Evolutionary conservation across 768 basidiomycete species (phyloP).

Genomic region (Suillus discolor): DNA sequence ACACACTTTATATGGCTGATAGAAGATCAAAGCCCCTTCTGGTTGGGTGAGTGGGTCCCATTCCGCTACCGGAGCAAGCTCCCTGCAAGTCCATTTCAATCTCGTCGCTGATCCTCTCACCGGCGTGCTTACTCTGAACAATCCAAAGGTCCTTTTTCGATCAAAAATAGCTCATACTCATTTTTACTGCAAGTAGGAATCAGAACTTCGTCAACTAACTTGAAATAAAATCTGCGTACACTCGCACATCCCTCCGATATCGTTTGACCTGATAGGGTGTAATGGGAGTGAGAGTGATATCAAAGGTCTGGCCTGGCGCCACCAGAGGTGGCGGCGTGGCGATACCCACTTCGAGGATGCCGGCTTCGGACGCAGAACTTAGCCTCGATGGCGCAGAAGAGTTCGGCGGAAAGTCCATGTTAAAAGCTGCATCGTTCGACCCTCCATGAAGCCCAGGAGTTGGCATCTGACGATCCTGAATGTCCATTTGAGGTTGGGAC

Average conservation of each 20-base stretch:
- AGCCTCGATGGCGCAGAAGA: neutral
- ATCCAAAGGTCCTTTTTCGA: neutral
- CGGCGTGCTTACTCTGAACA: neutral
- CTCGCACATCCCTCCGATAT: neutral
- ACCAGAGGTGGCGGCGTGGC: too few relatives aligned
- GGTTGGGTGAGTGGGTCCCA: conserved; percentile 53
- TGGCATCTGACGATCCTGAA: neutral
- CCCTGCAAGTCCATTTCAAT: neutral
- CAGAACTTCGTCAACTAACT: too few relatives aligned
- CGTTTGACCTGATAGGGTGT: neutral
- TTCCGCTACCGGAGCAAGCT: conserved; percentile 11
- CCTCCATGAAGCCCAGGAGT: neutral
- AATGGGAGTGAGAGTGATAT: neutral
- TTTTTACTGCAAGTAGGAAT: neutral
- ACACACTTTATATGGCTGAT: conserved; percentile 41
- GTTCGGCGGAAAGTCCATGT: neutral
- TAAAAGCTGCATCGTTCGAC: neutral
- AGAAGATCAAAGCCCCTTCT: conserved; percentile 58
- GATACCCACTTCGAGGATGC: too few relatives aligned
- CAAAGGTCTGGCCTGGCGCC: neutral
- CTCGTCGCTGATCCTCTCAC: neutral
- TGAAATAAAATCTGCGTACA: neutral
- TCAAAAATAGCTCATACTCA: too few relatives aligned
- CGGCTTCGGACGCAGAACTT: neutral
- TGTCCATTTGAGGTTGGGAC: neutral